phyloP scores from a whole-genome alignment of 2,329 filamentous ascomycete species.

The Delphinella strobiligena region DNA sequence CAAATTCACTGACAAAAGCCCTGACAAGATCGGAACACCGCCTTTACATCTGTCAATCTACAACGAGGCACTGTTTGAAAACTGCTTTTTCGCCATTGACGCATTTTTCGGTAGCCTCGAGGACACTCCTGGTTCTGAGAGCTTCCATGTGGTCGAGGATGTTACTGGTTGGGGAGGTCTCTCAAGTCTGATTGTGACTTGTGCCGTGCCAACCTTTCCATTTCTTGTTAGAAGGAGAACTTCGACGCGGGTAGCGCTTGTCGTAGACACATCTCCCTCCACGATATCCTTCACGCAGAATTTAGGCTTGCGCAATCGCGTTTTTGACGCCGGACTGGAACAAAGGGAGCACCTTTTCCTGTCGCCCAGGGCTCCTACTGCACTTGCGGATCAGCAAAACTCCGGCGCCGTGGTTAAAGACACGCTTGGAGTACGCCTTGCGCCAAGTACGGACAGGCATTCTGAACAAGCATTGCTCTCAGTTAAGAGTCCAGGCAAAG shows the following conservation, averaged over 20 bases:
- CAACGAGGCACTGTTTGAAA: constrained; percentile 1
- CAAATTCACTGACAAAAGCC: background rate
- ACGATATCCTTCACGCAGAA: background rate
- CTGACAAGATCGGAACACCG: constrained; percentile 1
- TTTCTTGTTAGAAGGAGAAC: constrained; percentile 6
- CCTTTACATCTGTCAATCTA: background rate
- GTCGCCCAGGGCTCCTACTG: constrained; percentile 3
- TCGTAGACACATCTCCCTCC: constrained; percentile 11
- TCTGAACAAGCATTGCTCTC: background rate
- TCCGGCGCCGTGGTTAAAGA: background rate
- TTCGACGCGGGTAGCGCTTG: constrained; percentile 11
- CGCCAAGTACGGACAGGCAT: background rate
- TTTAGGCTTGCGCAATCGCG: background rate
- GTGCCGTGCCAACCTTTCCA: constrained; percentile 14
- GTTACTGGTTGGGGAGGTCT: constrained; percentile 14
- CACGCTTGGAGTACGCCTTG: background rate
- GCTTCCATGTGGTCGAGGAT: constrained; percentile 11
- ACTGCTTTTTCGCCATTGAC: constrained; percentile 3
- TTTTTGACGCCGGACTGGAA: constrained; percentile 2
- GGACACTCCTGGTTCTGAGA: background rate
- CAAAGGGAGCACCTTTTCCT: constrained; percentile 1
- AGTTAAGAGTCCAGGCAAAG: background rate
- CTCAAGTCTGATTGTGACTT: constrained; percentile 17
- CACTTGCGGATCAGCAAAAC: background rate
- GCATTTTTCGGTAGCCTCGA: constrained; percentile 1